phyloP scores from a whole-genome alignment of 768 basidiomycete species.

The Naganishia vaughanmartiniae region DNA sequence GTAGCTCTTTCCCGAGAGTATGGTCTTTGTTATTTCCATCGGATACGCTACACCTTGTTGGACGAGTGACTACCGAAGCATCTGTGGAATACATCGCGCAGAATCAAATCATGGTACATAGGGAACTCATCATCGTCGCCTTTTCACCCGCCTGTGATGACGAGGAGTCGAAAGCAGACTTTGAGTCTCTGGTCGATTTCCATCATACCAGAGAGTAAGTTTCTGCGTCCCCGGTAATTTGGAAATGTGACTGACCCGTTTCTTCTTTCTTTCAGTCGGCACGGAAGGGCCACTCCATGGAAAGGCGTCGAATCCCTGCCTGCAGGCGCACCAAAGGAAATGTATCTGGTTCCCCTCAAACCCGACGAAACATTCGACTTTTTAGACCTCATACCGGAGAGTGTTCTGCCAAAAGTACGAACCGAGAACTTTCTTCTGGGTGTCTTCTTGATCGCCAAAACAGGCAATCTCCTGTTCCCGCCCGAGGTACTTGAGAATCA shows the following conservation, averaged over 20 bases:
- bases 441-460: neutral
- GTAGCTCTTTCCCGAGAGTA: slow-evolving; percentile 6
- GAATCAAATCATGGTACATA: slow-evolving; percentile 32
- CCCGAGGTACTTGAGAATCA: slow-evolving; percentile 3
- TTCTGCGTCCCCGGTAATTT: neutral
- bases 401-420: slow-evolving; percentile 33
- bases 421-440: slow-evolving; percentile 17
- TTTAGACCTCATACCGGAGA: slow-evolving; percentile 46
- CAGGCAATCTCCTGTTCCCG: neutral
- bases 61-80: slow-evolving; percentile 40
- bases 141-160: slow-evolving; percentile 34
- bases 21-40: slow-evolving; percentile 42
- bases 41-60: slow-evolving; percentile 38
- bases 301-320: slow-evolving; percentile 34
- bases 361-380: slow-evolving; percentile 43
- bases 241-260: neutral
- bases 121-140: slow-evolving; percentile 44
- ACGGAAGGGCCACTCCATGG: slow-evolving; percentile 43
- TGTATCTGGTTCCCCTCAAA: slow-evolving; percentile 47
- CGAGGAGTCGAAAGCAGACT: slow-evolving; percentile 33
- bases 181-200: slow-evolving; percentile 40
- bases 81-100: slow-evolving; percentile 40
- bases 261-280: slow-evolving; percentile 38
- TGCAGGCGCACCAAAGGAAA: slow-evolving; percentile 40
- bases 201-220: slow-evolving; percentile 45